Conservation (phyloP, 2,329 filamentous ascomycete species). For the Aspergillus vadensis region DNA sequence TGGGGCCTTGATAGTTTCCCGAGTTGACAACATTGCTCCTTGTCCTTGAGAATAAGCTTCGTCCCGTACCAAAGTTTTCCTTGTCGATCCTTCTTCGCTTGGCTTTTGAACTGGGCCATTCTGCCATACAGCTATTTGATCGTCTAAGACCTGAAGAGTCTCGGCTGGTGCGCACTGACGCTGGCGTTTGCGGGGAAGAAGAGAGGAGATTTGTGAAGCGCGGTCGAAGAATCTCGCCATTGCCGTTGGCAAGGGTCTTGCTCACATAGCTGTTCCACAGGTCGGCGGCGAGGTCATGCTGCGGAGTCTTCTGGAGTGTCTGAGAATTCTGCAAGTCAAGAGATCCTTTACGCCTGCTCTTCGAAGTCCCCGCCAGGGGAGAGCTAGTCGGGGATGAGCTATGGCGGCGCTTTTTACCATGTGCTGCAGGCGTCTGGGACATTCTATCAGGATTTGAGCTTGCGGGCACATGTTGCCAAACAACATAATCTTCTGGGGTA, state of each 20-base stretch:
- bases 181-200: conserved; percentile 69
- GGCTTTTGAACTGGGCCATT: conserved; percentile 63
- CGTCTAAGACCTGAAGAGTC: conserved; percentile 59
- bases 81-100: conserved; percentile 67
- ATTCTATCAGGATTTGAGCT: conserved; percentile 48
- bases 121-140: conserved; percentile 67
- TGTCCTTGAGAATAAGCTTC: conserved; percentile 47
- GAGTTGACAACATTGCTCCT: conserved; percentile 43
- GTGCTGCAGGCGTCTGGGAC: conserved; percentile 49
- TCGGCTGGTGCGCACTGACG: conserved; percentile 45
- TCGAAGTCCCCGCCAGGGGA: conserved; percentile 52
- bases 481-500: conserved; percentile 63
- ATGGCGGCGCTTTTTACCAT: conserved; percentile 66
- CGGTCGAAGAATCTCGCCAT: conserved; percentile 55
- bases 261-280: conserved; percentile 75
- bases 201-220: conserved; percentile 66
- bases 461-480: conserved; percentile 56
- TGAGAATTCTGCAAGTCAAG: conserved; percentile 63
- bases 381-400: conserved; percentile 75
- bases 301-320: conserved; percentile 64
- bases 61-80: conserved; percentile 48
- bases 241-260: conserved; percentile 48
- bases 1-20: conserved; percentile 46
- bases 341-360: conserved; percentile 42
- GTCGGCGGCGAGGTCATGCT: conserved; percentile 71